Evolutionary conservation across 805 yeast genomes (phyloP).

Genomic region (Hemisphaericaspora nanyangensis): DNA sequence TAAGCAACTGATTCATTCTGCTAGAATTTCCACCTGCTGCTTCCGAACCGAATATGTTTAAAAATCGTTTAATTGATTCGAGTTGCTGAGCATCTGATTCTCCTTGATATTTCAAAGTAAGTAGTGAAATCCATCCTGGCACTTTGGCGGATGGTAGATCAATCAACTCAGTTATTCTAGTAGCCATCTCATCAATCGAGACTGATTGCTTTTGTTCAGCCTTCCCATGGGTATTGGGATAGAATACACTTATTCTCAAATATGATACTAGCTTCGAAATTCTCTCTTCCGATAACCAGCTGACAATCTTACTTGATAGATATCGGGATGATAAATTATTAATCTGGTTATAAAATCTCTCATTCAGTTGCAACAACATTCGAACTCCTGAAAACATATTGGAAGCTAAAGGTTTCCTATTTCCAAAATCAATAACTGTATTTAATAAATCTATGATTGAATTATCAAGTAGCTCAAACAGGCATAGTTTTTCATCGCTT

Average conservation of each 20-base stretch:
- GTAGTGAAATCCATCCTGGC: constrained; percentile 3
- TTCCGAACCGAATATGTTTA: constrained; percentile 15
- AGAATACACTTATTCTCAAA: constrained; percentile 6
- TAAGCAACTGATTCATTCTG: constrained; percentile 18
- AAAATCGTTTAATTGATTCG: constrained; percentile 11
- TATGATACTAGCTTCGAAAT: constrained; percentile 3
- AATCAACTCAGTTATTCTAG: too few relatives aligned
- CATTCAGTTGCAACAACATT: constrained; percentile 1
- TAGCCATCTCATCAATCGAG: constrained; percentile 12
- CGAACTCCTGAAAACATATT: constrained; percentile 5
- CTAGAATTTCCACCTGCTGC: constrained; percentile 6
- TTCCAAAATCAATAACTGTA: constrained; percentile 9
- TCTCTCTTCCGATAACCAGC: background rate
- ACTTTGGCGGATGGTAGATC: too few relatives aligned
- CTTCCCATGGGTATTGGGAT: constrained; percentile 1
- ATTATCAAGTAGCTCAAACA: constrained; percentile 6
- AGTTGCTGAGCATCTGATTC: constrained; percentile 17
- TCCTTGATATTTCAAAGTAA: constrained; percentile 9
- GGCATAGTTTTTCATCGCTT: background rate
- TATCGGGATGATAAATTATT: constrained; percentile 3
- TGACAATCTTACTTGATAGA: background rate
- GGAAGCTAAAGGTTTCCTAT: constrained; percentile 11
- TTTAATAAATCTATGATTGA: constrained; percentile 10
- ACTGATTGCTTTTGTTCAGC: constrained; percentile 1
- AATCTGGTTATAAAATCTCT: constrained; percentile 5